Evolutionary conservation across 164 flowering plant genomes (phyloP).

Genomic region (Annona cherimola): DNA sequence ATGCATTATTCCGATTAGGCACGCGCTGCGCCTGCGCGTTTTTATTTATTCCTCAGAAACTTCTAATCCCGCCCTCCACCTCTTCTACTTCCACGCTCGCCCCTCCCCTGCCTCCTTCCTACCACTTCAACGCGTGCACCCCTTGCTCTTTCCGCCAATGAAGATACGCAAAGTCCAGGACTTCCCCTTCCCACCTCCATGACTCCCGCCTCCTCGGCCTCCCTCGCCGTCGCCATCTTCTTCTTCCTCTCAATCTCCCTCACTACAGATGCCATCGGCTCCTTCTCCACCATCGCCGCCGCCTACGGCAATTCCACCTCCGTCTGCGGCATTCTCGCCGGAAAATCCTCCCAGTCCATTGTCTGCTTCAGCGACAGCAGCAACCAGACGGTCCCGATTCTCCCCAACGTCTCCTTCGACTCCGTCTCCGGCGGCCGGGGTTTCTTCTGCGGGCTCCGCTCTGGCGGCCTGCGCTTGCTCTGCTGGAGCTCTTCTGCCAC

Average conservation of each 20-base stretch:
- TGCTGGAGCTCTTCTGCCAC: slow-evolving; percentile 51
- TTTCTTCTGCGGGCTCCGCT: slow-evolving; percentile 64
- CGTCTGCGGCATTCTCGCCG: slow-evolving; percentile 69
- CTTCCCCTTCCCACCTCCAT: neutral
- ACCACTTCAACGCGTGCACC: neutral
- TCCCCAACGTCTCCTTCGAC: slow-evolving; percentile 50
- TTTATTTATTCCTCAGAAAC: no score
- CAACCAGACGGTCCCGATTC: slow-evolving; percentile 4
- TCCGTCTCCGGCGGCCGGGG: slow-evolving; percentile 57
- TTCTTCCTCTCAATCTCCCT: neutral
- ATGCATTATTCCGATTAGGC: neutral
- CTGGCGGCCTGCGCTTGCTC: slow-evolving; percentile 53
- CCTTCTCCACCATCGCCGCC: slow-evolving; percentile 57
- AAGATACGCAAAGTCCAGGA: neutral
- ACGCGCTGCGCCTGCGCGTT: neutral
- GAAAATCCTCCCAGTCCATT: slow-evolving; percentile 32
- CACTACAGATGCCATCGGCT: slow-evolving; percentile 40
- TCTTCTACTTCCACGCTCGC: neutral
- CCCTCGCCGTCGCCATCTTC: neutral
- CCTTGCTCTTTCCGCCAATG: neutral
- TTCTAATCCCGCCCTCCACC: no score
- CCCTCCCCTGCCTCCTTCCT: neutral
- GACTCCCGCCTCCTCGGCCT: neutral
- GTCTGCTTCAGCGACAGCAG: slow-evolving; percentile 39
- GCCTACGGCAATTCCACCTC: slow-evolving; percentile 33